Base-by-base conservation (phyloP, 2,329 filamentous ascomycete genomes). In the Elsinoe necatrix region DNA sequence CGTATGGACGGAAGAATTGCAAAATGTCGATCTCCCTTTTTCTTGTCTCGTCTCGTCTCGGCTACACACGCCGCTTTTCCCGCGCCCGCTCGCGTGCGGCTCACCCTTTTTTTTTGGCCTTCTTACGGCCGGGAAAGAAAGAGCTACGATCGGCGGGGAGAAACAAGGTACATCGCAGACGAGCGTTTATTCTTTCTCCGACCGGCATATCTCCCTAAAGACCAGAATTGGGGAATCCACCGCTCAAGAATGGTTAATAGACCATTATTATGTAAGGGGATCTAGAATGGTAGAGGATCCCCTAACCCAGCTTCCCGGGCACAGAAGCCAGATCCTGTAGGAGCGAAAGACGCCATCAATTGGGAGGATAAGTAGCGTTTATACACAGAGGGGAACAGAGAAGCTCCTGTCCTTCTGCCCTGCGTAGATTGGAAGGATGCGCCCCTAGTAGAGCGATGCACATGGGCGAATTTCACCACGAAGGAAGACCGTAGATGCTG, bases 1-100 rank as follows among this genome's bases (percentile, higher is more conserved):
- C 48, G 48, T 52, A 52, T 14, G 48, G 48, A 52, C 31, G 48
- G 48, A 25, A 39, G 31, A 52, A 52, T 21, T 52, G 48, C 9
- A 23, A 21, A 52, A 52, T 52, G 48, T n/a, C 41, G 45, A 52
- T 52, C 48, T 23, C 18, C 48, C 20, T 29, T 12, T 14, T 34
- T 50, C 48, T 11, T 29, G 11, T 14, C 20, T 50, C 21, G 9
- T 31, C 45, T 50, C 29, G 23, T 25, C 20, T 25, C n/a, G n/a
- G n/a, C n/a, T n/a, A n/a, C n/a, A n/a, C n/a, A n/a, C n/a, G n/a
- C n/a, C n/a, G n/a, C n/a, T n/a, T n/a, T 2, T 45, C 21, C 20
- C 34, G 5, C 34, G 34, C 12, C 4, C 34, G 5, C 34, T 37
- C 34, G 34, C 34, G 34, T 37, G 34, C 34, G 34, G 34, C 34